Percentiles rank a stretch among this genome's conserved stretches.
Conservation (phyloP, 345 rosid species). For the Eutrema heterophyllum region DNA sequence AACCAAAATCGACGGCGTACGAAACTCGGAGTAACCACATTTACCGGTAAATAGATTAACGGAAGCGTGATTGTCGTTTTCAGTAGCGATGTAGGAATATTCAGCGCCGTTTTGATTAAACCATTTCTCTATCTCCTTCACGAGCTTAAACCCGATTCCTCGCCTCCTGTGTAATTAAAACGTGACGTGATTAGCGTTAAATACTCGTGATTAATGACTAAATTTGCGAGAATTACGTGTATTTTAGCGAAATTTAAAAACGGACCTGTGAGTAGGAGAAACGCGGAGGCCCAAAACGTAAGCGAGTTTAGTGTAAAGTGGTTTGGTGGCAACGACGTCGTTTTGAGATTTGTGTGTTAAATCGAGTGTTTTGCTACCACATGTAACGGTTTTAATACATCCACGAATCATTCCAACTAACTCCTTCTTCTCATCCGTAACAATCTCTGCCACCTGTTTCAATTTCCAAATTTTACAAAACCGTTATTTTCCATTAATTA, state of each 20-base stretch:
- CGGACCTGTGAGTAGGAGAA: constrained; percentile 77
- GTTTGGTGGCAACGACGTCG: not conserved
- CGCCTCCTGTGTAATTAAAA: constrained; percentile 51
- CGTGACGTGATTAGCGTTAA: not conserved
- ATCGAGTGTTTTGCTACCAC: constrained; percentile 48
- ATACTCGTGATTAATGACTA: not conserved
- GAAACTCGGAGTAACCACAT: constrained; percentile 87
- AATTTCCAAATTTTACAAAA: not conserved
- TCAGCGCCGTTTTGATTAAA: constrained; percentile 73
- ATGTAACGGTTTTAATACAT: constrained; percentile 87
- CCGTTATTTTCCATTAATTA: not conserved
- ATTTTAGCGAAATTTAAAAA: not conserved
- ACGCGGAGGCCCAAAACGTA: constrained; percentile 89
- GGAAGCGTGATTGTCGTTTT: constrained; percentile 80
- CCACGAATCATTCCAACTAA: constrained; percentile 94
- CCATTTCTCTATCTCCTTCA: constrained; percentile 64
- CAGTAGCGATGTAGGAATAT: constrained; percentile 86
- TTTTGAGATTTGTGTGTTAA: not conserved
- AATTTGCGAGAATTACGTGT: not conserved
- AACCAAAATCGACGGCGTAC: constrained; percentile 76
- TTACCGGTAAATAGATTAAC: constrained; percentile 70
- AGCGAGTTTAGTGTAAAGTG: constrained; percentile 67
- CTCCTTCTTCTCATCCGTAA: constrained; percentile 26
- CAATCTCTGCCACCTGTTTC: constrained; percentile 77
- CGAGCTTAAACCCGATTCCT: constrained; percentile 77